These are phyloP conservation scores for Castanopsis chinensis DNA, from an alignment of 306 rosid species.

Conservation along the genomic window DNA sequence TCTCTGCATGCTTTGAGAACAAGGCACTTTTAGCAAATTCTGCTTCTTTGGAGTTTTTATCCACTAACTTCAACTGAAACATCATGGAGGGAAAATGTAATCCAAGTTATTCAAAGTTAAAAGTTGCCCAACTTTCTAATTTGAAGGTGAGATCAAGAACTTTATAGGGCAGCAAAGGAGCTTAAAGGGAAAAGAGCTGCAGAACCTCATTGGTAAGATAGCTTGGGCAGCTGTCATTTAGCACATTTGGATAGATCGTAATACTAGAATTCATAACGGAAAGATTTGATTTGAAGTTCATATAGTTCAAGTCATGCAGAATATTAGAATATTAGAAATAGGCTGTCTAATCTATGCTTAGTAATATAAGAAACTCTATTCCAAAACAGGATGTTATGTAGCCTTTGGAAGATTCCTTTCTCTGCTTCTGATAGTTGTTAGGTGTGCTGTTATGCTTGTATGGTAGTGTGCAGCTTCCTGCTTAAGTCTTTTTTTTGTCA, in stretches of 20 bases:
- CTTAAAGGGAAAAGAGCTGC: neutral
- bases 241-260: no score
- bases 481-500: no score
- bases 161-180: no score
- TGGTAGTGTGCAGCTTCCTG: no score
- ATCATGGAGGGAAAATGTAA: conserved; percentile 15
- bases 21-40: conserved; percentile 65
- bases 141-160: no score
- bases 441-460: no score
- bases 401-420: neutral
- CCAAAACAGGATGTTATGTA: no score
- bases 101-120: neutral
- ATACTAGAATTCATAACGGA: neutral
- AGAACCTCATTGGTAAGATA: no score
- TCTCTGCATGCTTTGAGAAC: conserved; percentile 91
- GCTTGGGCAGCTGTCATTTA: no score
- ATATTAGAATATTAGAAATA: neutral
- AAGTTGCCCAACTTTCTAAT: neutral
- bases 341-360: neutral
- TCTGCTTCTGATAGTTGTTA: no score
- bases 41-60: conserved; percentile 50
- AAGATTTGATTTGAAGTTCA: no score
- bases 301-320: no score
- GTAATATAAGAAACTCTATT: neutral
- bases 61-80: conserved; percentile 68